A percentile compares a stretch with the other conserved stretches of the same genome.
Evolutionary conservation across 768 basidiomycete species (phyloP).

Genomic region (Clitopilus hobsonii): DNA sequence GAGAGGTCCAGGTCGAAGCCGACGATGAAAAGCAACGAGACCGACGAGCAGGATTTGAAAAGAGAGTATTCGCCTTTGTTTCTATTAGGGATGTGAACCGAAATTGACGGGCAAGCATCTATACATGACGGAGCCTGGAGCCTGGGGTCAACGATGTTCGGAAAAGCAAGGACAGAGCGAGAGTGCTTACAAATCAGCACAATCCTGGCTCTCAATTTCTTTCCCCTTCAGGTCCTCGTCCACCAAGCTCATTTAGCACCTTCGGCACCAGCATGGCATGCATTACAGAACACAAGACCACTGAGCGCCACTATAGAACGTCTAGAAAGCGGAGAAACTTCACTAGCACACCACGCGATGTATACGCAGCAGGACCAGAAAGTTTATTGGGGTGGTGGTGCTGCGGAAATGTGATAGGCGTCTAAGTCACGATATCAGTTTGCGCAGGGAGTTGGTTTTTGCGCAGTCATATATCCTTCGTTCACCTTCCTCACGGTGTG

Average conservation of each 20-base stretch:
- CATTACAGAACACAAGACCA: no score
- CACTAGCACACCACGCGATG: no score
- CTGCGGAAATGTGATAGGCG: not conserved
- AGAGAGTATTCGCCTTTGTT: slow-evolving; percentile 4
- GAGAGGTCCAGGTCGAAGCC: no score
- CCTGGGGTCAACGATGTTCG: slow-evolving; percentile 1
- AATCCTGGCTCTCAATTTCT: no score
- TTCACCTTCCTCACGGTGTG: not conserved
- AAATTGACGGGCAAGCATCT: slow-evolving; percentile 10
- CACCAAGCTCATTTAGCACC: no score
- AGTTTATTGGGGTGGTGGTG: no score
- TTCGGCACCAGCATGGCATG: not conserved
- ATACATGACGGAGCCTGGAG: slow-evolving; percentile 12
- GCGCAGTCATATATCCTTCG: not conserved
- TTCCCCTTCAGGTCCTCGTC: no score
- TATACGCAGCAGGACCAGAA: no score
- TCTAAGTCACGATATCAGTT: not conserved
- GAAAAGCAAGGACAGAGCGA: not conserved
- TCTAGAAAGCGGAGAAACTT: no score
- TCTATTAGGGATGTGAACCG: not conserved
- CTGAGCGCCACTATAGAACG: no score
- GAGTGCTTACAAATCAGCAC: slow-evolving; percentile 8
- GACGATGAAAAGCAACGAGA: no score
- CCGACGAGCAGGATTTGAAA: no score
- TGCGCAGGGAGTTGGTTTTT: not conserved